phyloP scores from a whole-genome alignment of 208 protist genomes.

The Trypanosoma rangeli region DNA sequence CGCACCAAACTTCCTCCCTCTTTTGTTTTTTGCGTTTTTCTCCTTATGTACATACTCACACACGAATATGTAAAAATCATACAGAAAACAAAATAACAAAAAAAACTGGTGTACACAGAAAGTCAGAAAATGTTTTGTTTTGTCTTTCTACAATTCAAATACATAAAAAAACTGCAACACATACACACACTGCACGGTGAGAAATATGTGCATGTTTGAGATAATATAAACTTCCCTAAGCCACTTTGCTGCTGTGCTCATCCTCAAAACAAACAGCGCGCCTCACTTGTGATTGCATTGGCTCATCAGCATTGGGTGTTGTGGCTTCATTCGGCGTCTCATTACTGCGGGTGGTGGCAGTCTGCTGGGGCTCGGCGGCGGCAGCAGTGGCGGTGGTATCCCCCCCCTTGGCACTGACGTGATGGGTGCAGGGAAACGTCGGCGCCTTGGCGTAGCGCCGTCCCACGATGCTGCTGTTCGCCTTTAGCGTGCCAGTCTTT shows the following conservation, averaged over 20 bases:
- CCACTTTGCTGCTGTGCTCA: neutral
- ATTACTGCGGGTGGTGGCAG: neutral
- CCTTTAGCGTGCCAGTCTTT: conserved; percentile 48
- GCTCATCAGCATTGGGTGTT: neutral
- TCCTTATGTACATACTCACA: conserved; percentile 8
- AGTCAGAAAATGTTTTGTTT: conserved; percentile 3
- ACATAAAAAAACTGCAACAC: neutral
- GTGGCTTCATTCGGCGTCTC: neutral
- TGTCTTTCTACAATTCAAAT: neutral
- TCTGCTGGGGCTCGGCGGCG: neutral
- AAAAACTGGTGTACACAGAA: conserved; percentile 9
- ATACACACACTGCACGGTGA: neutral
- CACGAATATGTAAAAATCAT: conserved; percentile 13
- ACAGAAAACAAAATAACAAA: neutral
- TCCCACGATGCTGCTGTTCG: conserved; percentile 71
- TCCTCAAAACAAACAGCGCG: conserved; percentile 2
- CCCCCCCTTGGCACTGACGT: neutral
- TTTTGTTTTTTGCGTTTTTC: too few species aligned
- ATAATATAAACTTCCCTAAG: conserved; percentile 4
- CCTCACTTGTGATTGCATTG: neutral
- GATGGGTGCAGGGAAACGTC: conserved; percentile 47
- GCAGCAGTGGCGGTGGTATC: neutral
- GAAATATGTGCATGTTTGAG: neutral
- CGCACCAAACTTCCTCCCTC: too few species aligned
- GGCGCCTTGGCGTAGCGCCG: conserved; percentile 56